phyloP scores from a whole-genome alignment of 805 yeast species.

The Zygosaccharomyces siamensis region DNA sequence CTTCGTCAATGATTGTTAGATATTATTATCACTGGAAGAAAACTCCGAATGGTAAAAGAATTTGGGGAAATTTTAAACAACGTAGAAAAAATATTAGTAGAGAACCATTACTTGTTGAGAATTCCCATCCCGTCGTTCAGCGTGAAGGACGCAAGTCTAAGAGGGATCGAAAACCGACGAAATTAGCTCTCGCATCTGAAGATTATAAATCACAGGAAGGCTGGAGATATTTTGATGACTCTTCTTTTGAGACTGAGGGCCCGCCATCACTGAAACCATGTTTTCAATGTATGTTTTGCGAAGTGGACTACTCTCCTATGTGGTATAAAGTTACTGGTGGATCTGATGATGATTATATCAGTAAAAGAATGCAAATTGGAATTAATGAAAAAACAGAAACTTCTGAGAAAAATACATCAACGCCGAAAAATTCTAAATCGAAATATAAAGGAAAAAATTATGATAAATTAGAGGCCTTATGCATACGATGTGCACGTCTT shows the following conservation, averaged over 20 bases:
- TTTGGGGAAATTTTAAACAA: conserved; percentile 82
- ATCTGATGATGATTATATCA: conserved; percentile 26
- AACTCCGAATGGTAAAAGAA: conserved; percentile 62
- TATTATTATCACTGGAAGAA: conserved; percentile 92
- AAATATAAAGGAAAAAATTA: conserved; percentile 8
- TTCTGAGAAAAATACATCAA: conserved; percentile 7
- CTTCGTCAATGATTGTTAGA: conserved; percentile 74
- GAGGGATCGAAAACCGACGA: conserved; percentile 14
- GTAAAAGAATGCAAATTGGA: conserved; percentile 21
- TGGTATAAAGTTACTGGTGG: conserved; percentile 37
- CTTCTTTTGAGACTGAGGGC: conserved; percentile 59
- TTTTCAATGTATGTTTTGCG: conserved; percentile 71
- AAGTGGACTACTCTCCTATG: conserved; percentile 35
- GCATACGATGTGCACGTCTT: conserved; percentile 79
- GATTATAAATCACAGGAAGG: conserved; percentile 14
- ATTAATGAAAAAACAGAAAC: conserved; percentile 20
- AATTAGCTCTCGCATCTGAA: conserved; percentile 11
- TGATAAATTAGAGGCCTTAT: conserved; percentile 53
- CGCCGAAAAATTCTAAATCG: conserved; percentile 9
- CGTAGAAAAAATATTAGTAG: conserved; percentile 52
- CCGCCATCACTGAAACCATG: conserved; percentile 36
- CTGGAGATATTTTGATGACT: conserved; percentile 40
- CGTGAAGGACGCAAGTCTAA: conserved; percentile 6
- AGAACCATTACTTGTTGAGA: conserved; percentile 19
- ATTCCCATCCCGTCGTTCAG: conserved; percentile 5